Conservation (phyloP, 2,329 filamentous ascomycete genomes). For the Penicillium sp. region DNA sequence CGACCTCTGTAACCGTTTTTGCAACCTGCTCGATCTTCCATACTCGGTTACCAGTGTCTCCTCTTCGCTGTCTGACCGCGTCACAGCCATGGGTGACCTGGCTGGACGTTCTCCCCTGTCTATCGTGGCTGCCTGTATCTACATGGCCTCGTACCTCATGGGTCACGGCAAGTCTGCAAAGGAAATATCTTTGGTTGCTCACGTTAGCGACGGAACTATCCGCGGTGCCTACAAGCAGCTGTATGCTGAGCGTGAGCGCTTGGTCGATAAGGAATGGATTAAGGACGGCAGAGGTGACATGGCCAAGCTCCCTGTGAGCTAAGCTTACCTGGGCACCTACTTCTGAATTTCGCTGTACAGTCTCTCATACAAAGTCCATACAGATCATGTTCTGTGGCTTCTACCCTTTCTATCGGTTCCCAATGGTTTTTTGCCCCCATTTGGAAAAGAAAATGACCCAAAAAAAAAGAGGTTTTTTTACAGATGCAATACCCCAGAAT, state of each 20-base stretch:
- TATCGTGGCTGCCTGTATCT: slow-evolving; percentile 92
- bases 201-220: slow-evolving; percentile 95
- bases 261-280: slow-evolving; percentile 76
- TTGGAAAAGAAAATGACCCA: neutral
- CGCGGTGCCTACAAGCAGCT: slow-evolving; percentile 92
- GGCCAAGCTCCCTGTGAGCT: slow-evolving; percentile 64
- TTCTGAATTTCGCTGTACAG: neutral
- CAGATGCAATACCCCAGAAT: neutral
- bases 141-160: slow-evolving; percentile 88
- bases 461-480: neutral
- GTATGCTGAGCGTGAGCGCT: slow-evolving; percentile 68
- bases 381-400: neutral
- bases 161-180: slow-evolving; percentile 76
- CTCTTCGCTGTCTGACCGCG: slow-evolving; percentile 72
- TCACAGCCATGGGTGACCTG: slow-evolving; percentile 73
- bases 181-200: slow-evolving; percentile 79
- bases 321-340: neutral
- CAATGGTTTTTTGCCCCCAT: neutral
- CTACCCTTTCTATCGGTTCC: neutral
- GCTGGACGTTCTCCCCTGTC: slow-evolving; percentile 92
- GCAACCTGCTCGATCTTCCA: slow-evolving; percentile 74
- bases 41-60: slow-evolving; percentile 78
- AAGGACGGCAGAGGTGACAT: slow-evolving; percentile 68
- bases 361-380: neutral
- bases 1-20: slow-evolving; percentile 86